These are phyloP conservation scores for Mycena galopus DNA, from an alignment of 768 basidiomycete genomes.

Conservation along the genomic window DNA sequence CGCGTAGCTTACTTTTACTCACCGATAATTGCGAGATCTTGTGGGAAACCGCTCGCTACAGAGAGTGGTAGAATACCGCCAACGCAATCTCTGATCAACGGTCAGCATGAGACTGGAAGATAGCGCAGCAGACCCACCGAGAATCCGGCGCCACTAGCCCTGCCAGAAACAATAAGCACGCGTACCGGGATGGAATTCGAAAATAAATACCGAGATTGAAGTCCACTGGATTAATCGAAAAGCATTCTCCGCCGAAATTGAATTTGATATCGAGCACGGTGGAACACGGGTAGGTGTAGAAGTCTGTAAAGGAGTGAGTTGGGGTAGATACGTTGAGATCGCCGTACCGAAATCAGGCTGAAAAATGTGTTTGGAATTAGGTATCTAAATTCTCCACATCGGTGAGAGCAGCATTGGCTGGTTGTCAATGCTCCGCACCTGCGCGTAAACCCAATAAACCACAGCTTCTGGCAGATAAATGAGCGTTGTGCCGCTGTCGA, in stretches of 20 bases:
- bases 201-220: conserved; percentile 64
- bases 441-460: conserved; percentile 60
- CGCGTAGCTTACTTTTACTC: conserved; percentile 17
- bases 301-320: conserved; percentile 48
- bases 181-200: neutral
- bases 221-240: conserved; percentile 60
- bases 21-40: conserved; percentile 72
- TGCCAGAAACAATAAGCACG: conserved; percentile 29
- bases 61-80: conserved; percentile 65
- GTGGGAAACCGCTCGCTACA: conserved; percentile 52
- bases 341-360: conserved; percentile 61
- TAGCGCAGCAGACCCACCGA: neutral
- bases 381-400: conserved; percentile 55
- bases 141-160: conserved; percentile 25
- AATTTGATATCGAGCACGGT: conserved; percentile 53
- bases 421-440: conserved; percentile 43
- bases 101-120: neutral
- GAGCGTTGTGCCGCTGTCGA: conserved; percentile 78
- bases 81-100: conserved; percentile 61
- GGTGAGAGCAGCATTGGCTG: neutral
- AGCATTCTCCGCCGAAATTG: conserved; percentile 56
- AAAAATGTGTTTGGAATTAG: conserved; percentile 55
- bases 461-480: conserved; percentile 66
- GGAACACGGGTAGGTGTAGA: conserved; percentile 69
- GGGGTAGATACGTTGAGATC: neutral